Evolutionary conservation across 768 basidiomycete genomes (phyloP).

Genomic region (Kwoniella sp.): DNA sequence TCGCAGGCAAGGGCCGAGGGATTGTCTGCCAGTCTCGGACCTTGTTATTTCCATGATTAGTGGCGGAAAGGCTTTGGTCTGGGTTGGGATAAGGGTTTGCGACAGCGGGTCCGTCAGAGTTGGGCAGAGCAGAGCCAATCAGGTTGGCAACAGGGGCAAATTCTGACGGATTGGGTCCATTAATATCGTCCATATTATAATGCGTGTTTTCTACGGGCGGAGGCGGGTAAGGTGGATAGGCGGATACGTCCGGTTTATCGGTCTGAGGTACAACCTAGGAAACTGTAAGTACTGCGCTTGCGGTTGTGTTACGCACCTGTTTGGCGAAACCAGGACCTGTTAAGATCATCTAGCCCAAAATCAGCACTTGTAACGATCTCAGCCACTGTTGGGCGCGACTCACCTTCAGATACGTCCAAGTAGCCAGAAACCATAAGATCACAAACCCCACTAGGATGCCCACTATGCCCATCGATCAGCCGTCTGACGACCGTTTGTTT

Average conservation of each 20-base stretch:
- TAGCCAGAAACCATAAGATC: slow-evolving; percentile 68
- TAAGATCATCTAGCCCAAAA: slow-evolving; percentile 24
- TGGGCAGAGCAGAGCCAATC: slow-evolving; percentile 6
- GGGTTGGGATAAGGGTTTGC: slow-evolving; percentile 15
- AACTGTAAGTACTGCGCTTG: slow-evolving; percentile 4
- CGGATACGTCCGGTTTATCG: neutral
- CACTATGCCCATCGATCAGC: slow-evolving; percentile 60
- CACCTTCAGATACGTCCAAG: slow-evolving; percentile 79
- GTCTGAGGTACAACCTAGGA: neutral
- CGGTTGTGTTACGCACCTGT: slow-evolving; percentile 8
- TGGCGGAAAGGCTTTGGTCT: neutral
- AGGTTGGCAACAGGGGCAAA: slow-evolving; percentile 37
- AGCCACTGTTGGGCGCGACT: slow-evolving; percentile 28
- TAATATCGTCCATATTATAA: neutral
- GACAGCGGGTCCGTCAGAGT: neutral
- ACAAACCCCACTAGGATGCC: slow-evolving; percentile 67
- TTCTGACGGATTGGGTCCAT: slow-evolving; percentile 12
- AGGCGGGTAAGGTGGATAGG: slow-evolving; percentile 1
- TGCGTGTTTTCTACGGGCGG: neutral
- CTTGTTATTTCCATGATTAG: slow-evolving; percentile 10
- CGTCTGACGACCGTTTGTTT: too few relatives aligned
- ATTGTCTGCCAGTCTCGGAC: slow-evolving; percentile 32
- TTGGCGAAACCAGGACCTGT: slow-evolving; percentile 40
- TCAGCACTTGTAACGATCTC: neutral
- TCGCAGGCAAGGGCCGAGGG: slow-evolving; percentile 28